Conservation (phyloP, 2,329 filamentous ascomycete genomes). For the Sclerotinia borealis region DNA sequence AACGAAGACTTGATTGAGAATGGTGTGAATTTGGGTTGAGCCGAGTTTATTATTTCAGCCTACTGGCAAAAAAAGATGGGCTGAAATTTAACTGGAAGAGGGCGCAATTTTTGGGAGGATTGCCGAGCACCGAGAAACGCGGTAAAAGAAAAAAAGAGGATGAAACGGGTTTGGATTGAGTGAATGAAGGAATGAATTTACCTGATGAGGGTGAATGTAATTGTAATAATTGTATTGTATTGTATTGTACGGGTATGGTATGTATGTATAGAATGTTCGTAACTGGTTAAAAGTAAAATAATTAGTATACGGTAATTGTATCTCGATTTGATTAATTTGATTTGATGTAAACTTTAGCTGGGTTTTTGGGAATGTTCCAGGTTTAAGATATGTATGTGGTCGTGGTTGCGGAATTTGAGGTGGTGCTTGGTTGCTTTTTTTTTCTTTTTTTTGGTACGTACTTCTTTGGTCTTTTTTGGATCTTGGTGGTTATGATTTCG, state of each 20-base stretch:
- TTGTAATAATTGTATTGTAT: neutral
- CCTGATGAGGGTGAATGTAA: neutral
- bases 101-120: neutral
- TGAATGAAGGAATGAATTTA: constrained; percentile 9
- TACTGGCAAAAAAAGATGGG: constrained; percentile 7
- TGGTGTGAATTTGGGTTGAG: constrained; percentile 29
- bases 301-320: neutral
- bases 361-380: neutral
- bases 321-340: neutral
- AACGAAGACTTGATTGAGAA: constrained; percentile 32
- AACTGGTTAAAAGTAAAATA: neutral
- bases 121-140: constrained; percentile 3
- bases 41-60: constrained; percentile 18
- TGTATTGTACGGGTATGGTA: no score
- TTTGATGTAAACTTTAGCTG: neutral
- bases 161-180: constrained; percentile 13
- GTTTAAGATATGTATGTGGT: neutral
- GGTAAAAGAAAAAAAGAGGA: neutral
- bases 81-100: constrained; percentile 5
- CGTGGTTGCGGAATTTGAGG: neutral
- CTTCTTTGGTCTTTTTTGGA: neutral
- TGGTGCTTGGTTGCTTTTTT: neutral
- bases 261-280: neutral
- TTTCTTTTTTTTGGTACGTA: neutral
- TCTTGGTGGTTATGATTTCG: no score